These are phyloP conservation scores for Diaporthe capsici DNA, from an alignment of 2,329 filamentous ascomycete species.

Conservation along the genomic window DNA sequence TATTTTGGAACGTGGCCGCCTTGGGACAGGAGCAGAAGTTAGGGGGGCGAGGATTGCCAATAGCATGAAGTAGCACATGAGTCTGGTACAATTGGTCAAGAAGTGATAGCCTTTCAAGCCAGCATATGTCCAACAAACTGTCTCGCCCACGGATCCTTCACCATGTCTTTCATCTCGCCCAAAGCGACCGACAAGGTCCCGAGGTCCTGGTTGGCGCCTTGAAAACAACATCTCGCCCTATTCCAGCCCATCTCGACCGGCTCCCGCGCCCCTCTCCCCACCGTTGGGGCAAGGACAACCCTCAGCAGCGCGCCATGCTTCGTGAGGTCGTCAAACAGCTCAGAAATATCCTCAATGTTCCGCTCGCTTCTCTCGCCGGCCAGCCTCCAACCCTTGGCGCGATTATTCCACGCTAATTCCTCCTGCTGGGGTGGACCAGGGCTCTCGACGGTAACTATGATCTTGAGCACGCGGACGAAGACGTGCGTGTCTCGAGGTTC, in stretches of 20 bases:
- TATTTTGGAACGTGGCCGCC: background rate
- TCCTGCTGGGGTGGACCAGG: background rate
- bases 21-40: background rate
- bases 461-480: slow-evolving; percentile 3
- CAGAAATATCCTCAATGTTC: background rate
- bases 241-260: background rate
- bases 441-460: background rate
- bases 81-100: background rate
- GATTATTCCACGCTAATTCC: slow-evolving; percentile 5
- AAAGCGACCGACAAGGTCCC: background rate
- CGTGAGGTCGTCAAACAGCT: background rate
- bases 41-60: background rate
- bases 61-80: background rate
- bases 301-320: background rate
- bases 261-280: background rate
- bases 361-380: slow-evolving; percentile 1
- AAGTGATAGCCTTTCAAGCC: background rate
- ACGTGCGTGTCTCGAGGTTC: background rate
- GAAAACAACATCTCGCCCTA: background rate
- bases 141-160: slow-evolving; percentile 9
- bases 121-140: background rate
- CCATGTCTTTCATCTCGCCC: slow-evolving; percentile 24
- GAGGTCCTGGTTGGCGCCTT: background rate
- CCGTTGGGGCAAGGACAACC: background rate
- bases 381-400: background rate